Percentiles rank a stretch among this genome's conserved stretches.
phyloP scores from a whole-genome alignment of 306 rosid genomes.

The Hippophae tibetana region DNA sequence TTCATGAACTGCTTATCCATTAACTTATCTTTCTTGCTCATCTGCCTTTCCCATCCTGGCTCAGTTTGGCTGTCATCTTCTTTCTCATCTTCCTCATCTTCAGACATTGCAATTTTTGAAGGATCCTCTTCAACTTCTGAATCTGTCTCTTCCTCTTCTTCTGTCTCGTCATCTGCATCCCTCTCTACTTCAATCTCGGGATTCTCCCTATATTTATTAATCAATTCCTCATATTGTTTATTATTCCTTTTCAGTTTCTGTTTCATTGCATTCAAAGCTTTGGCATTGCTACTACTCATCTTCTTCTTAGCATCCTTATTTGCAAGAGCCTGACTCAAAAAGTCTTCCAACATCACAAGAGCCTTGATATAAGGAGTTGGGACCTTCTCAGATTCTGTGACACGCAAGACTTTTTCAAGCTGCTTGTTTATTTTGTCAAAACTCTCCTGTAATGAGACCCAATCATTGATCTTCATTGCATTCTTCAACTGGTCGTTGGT shows the following conservation, averaged over 20 bases:
- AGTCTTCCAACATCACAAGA: constrained; percentile 70
- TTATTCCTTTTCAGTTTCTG: constrained; percentile 77
- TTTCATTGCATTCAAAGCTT: constrained; percentile 77
- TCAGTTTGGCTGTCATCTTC: constrained; percentile 52
- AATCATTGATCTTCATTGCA: constrained; percentile 74
- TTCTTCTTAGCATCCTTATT: constrained; percentile 80
- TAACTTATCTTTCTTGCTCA: constrained; percentile 70
- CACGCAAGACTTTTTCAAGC: constrained; percentile 75
- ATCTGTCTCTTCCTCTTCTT: constrained; percentile 52
- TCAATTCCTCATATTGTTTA: constrained; percentile 64
- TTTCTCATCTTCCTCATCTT: constrained; percentile 56
- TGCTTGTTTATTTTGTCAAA: constrained; percentile 77
- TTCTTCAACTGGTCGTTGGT: constrained; percentile 74
- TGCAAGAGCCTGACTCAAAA: constrained; percentile 56
- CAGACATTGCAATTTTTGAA: no score
- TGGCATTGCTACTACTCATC: constrained; percentile 85
- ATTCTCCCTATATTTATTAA: constrained; percentile 56
- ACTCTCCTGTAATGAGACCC: constrained; percentile 80
- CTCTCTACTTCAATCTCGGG: constrained; percentile 59
- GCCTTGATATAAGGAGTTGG: constrained; percentile 61
- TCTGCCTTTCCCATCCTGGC: constrained; percentile 56
- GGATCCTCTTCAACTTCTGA: constrained; percentile 16
- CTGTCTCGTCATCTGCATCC: constrained; percentile 53
- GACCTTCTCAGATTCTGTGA: constrained; percentile 56
- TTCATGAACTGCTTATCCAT: constrained; percentile 63